Base-by-base conservation (phyloP, 176 grass and related monocot genomes). In the Dactylis glomerata region DNA sequence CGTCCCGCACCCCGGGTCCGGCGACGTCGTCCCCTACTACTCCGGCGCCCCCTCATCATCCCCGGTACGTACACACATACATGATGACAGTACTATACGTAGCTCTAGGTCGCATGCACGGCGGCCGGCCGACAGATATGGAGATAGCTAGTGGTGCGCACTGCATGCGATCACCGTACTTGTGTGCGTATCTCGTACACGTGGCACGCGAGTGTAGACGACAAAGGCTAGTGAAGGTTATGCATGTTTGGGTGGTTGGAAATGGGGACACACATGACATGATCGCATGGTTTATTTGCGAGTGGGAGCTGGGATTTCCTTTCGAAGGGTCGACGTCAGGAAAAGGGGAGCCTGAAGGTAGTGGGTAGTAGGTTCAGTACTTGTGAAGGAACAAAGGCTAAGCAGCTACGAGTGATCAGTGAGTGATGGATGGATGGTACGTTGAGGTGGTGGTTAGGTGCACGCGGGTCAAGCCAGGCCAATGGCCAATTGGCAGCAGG, bases 311-410 rank as follows among this genome's bases (percentile, higher is more conserved):
- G 64, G 32, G 81, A 77, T 89, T 68, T 89, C 82, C 44, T 73
- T 28, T 73, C 42, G 24, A 68, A 3, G 42, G 24, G 70, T 89
- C 88, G 78, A 50, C 69, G 62, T 89, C 88, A n/a, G 17, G 70
- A 13, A 51, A 89, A 89, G 76, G 46, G 77, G 16, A 7, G 5
- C 8, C 0, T 4, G 24, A 46, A 3, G 9, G 74, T 84, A 68
- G 88, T 85, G 88, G 71, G 77, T 80, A 56, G 81, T 84, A 66
- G 81, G 75, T 84, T 88, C 67, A 84, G 87, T 84, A 50, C 81
- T 32, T 50, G 70, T 73, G 28, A 88, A 78, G 80, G 40, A 70
- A 83, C 28, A 22, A 14, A 46, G 54, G 69, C 69, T 2, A 38
- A 24, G 3, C 14, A 44, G 59, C 59, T 71, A 71, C 59, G 32